These are phyloP conservation scores for Aureobasidium subglaciale DNA, from an alignment of 2,329 filamentous ascomycete species.

Conservation along the genomic window DNA sequence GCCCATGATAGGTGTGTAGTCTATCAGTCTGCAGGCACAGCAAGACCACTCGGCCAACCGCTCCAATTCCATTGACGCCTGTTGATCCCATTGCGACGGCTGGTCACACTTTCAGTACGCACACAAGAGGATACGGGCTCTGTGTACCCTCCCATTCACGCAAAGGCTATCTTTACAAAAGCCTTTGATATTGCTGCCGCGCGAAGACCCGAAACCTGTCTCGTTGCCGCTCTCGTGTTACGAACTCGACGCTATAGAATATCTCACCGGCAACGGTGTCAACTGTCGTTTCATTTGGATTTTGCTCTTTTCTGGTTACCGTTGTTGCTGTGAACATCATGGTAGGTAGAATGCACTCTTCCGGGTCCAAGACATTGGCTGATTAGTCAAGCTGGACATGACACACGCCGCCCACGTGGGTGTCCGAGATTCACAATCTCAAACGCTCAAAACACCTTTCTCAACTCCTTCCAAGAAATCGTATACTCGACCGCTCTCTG, in stretches of 20 bases:
- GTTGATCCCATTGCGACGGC: conserved; percentile 3
- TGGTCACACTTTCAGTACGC: conserved; percentile 6
- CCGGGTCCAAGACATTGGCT: conserved; percentile 7
- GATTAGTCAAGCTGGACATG: conserved; percentile 14
- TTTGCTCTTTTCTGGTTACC: not conserved
- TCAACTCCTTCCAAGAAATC: conserved; percentile 47
- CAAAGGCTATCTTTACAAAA: conserved; percentile 14
- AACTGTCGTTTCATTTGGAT: conserved; percentile 1
- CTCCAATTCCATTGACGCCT: conserved; percentile 10
- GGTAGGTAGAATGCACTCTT: conserved; percentile 8
- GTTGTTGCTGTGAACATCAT: conserved; percentile 2
- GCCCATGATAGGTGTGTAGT: conserved; percentile 8
- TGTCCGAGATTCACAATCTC: not conserved
- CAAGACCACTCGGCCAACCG: conserved; percentile 5
- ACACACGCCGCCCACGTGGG: conserved; percentile 4
- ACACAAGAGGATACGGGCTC: conserved; percentile 4
- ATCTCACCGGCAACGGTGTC: conserved; percentile 15
- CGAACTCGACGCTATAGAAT: conserved; percentile 1
- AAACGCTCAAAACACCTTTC: not conserved
- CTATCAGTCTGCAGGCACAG: conserved; percentile 12
- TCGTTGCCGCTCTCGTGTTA: not conserved
- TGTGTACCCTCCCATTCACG: not conserved
- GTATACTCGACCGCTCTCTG: conserved; percentile 53
- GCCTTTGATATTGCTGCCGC: conserved; percentile 7
- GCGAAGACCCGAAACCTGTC: conserved; percentile 6